Evolutionary conservation across 768 basidiomycete genomes (phyloP).

Genomic region (Suillus alpinus): DNA sequence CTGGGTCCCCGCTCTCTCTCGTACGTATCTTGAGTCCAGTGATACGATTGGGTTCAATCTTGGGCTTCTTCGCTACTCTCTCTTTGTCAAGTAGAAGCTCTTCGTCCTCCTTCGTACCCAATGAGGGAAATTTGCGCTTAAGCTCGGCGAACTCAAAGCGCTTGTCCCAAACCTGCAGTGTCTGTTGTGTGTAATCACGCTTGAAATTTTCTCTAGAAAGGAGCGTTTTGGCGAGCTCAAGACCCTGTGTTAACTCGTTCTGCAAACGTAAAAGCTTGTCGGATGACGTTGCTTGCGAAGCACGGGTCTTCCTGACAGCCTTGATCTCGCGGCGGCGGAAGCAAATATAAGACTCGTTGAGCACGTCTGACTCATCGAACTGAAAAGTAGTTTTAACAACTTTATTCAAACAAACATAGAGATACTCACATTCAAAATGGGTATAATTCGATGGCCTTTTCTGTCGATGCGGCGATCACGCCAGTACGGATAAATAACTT

Average conservation of each 20-base stretch:
- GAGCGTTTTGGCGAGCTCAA: conserved; percentile 70
- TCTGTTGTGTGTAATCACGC: conserved; percentile 56
- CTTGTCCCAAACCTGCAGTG: conserved; percentile 73
- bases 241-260: conserved; percentile 65
- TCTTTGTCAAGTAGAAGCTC: conserved; percentile 74
- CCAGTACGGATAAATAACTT: conserved; percentile 85
- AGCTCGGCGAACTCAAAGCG: conserved; percentile 73
- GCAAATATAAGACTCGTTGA: conserved; percentile 93
- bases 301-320: conserved; percentile 89
- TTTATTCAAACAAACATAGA: neutral
- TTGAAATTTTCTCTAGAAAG: conserved; percentile 75
- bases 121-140: conserved; percentile 67
- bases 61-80: conserved; percentile 57
- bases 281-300: conserved; percentile 83
- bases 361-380: conserved; percentile 88
- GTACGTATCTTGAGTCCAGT: conserved; percentile 54
- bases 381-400: conserved; percentile 21
- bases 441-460: conserved; percentile 82
- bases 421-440: conserved; percentile 74
- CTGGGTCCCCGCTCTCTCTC: conserved; percentile 40
- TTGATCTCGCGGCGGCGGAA: conserved; percentile 96
- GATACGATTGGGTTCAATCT: conserved; percentile 41
- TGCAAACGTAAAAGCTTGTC: conserved; percentile 86
- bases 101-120: conserved; percentile 67
- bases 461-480: conserved; percentile 78